Base-by-base conservation (phyloP, 306 rosid species). In the Sicyos baderoa region DNA sequence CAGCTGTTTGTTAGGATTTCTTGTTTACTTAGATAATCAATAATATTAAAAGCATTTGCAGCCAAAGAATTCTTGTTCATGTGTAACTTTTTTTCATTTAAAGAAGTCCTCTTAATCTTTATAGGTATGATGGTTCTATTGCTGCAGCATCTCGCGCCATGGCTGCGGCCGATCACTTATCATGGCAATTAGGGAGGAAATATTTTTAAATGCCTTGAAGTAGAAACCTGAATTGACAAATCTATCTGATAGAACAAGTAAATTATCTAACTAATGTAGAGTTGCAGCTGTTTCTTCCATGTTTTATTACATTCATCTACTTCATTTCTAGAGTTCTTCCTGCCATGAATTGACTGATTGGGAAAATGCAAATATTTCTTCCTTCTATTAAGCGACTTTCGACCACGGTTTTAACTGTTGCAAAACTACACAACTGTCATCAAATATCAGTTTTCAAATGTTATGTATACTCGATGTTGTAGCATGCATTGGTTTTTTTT, bases 121-220 rank as follows among this genome's bases (percentile, higher is more conserved):
- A 25, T 87, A 93, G 98, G 79, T 93, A 93, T 21, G 96, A 87
- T 58, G 98, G 95, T 71, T 85, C 98, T 51, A 89, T 89, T 49
- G 96, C 89, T 55, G 85, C 95, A 0, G 98, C 96, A 50, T 92
- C 98, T 73, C 89, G 96, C 68, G 95, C 98, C n/a, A 89, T 92
- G 95, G 86, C 76, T 14, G 86, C 91, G 65, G 87, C 79, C 76
- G 98, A 92, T 81, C 96, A 89, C 76, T 83, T 89, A 77, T 77
- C 86, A 3, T 81, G 82, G 84, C 95, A 83, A 68, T 80, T 92
- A 74, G 83, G 79, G 75, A 78, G 96, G 77, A 88, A 76, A 80
- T 85, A 86, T 82, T 84, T 93, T 13, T 80, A 73, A 65, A 7
- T 59, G 19, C 57, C 60, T 15, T 21, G 58, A 6, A 67, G 15